Evolutionary conservation across 345 rosid species (phyloP), one percentile per base, ranked within the genome.

Genomic region (Hibiscus syriacus): DNA sequence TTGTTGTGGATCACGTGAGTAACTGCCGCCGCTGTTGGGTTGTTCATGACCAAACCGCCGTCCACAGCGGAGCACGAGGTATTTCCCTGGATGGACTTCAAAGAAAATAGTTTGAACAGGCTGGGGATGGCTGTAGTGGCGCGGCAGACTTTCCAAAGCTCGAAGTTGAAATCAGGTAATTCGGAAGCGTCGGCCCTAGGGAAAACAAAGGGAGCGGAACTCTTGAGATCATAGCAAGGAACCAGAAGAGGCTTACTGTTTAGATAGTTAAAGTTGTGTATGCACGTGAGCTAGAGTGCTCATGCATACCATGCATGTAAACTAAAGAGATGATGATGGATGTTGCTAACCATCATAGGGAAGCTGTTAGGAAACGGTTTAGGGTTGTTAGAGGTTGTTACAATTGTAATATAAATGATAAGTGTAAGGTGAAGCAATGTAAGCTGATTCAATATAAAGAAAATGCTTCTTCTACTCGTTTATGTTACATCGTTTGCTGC

Each of bases 1-100:
- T 90, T 93, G 88, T 93, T 93, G 73, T 93, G 98, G 43, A 93
- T 84, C 58, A 90, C 98, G 76, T 93, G 98, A 14, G 97, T 93
- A 19, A 89, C 90, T 38, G 94, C 97, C 0, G 96, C 96, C 1
- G 94, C 90, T 1, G 96, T 76, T 16, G 98, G 98, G 49, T 93
- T 93, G 82, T 93, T 93, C 98, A 93, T 93, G 72, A 89, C 97
- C 25, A 93, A 67, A 3, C 98, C 98, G 9, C 98, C 98, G 74
- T 90, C 98, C 3, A 90, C 83, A 69, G 96, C 96, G 48, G 81
- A 72, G 80, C 96, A 90, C 6, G 77, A 53, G 4, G 98, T 90
- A 62, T 84, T 90, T 0, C 97, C 96, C 75, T 93, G 92, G 66
- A 85, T 85, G 66, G 98, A 90, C 6, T 82, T 69, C 26, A 87